Conservation (phyloP, 371 early-diverging fungal species). For the Paramicrosporidium saccamoebae region DNA sequence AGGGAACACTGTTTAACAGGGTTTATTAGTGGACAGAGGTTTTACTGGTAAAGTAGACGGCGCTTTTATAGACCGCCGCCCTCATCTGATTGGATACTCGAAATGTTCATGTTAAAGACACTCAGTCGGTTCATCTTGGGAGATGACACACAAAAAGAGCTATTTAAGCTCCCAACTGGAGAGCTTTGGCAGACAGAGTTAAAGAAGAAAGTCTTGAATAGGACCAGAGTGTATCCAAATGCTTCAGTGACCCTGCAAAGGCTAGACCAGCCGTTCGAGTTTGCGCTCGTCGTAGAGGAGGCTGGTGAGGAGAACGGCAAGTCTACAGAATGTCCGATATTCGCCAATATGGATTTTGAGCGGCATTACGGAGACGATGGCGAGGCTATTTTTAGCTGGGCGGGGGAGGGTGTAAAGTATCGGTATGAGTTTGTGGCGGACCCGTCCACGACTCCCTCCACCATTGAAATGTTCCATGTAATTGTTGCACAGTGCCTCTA, state of each 20-base stretch:
- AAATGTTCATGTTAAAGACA: conserved; percentile 13
- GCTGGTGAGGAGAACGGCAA: conserved; percentile 4
- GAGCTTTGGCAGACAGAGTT: conserved; percentile 9
- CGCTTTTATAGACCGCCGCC: too few species aligned
- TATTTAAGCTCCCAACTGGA: conserved; percentile 14
- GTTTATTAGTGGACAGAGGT: too few species aligned
- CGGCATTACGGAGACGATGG: conserved; percentile 3
- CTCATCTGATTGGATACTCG: not conserved
- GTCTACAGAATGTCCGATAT: conserved; percentile 3
- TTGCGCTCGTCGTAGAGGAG: conserved; percentile 6
- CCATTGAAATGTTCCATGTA: conserved; percentile 14
- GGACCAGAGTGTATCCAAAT: conserved; percentile 6
- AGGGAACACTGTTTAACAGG: too few species aligned
- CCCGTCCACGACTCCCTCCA: conserved; percentile 5
- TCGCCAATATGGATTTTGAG: conserved; percentile 3
- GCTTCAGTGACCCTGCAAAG: conserved; percentile 9
- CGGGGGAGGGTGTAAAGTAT: conserved; percentile 3
- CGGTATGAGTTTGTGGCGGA: conserved; percentile 12
- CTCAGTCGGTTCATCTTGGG: conserved; percentile 18
- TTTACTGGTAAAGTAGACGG: too few species aligned
- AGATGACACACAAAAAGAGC: conserved; percentile 6
- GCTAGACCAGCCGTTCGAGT: conserved; percentile 13
- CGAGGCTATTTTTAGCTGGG: conserved; percentile 3
- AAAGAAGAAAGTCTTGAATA: conserved; percentile 5
- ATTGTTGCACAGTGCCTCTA: conserved; percentile 24